A percentile compares a stretch with the other conserved stretches of the same genome.
These are phyloP conservation scores for Cyanophora paradoxa DNA, from an alignment of 78 protist genomes.

Conservation along the genomic window DNA sequence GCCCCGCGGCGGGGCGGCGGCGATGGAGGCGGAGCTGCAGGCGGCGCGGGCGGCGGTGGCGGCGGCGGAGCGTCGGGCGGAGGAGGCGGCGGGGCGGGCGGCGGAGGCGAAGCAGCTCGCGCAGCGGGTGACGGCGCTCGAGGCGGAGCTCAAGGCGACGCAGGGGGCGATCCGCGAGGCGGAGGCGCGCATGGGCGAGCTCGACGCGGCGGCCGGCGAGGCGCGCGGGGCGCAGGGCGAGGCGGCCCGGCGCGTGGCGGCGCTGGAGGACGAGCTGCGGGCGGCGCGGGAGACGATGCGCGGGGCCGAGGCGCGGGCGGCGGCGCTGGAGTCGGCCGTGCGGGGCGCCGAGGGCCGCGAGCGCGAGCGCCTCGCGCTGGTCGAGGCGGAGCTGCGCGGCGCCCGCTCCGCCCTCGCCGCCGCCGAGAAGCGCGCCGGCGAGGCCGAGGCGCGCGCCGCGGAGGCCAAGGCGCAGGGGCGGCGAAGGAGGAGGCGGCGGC, in stretches of 20 bases:
- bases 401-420: no score
- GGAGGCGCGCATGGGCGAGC: background rate
- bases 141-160: background rate
- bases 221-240: background rate
- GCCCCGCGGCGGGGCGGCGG: background rate
- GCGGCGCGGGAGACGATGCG: no score
- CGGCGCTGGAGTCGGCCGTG: no score
- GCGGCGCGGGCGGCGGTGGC: no score
- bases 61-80: no score
- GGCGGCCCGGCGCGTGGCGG: background rate
- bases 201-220: background rate
- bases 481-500: conserved; percentile 1
- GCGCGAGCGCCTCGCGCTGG: no score
- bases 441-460: background rate
- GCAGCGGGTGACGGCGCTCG: background rate
- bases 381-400: no score
- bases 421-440: no score
- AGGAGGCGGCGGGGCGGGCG: background rate
- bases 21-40: background rate
- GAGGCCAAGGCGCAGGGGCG: background rate
- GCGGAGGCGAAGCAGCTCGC: background rate
- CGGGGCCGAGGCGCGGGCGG: no score
- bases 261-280: background rate
- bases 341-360: no score
- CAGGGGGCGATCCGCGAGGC: background rate